phyloP scores from a whole-genome alignment of 305 asterid genomes.

The Fraxinus xanthoxyloides region DNA sequence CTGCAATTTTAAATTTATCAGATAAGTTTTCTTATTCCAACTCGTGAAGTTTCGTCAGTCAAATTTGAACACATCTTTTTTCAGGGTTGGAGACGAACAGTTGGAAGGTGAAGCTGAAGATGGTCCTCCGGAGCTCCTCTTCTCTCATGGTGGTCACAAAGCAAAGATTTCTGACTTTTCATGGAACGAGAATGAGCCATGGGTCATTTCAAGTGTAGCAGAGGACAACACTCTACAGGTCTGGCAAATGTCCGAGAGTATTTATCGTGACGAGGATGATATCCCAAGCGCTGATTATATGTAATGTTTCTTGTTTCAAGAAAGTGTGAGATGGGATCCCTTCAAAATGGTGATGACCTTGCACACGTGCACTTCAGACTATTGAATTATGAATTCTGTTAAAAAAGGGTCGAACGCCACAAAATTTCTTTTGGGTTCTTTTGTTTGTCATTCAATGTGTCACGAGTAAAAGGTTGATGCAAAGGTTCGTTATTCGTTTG shows the following conservation, averaged over 20 bases:
- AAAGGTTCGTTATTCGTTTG: neutral
- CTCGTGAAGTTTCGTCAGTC: neutral
- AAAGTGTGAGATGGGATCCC: neutral
- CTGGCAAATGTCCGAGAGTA: constrained; percentile 92
- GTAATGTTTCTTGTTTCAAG: constrained; percentile 2
- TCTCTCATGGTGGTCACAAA: constrained; percentile 95
- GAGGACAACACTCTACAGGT: constrained; percentile 85
- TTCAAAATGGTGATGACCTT: constrained; percentile 1
- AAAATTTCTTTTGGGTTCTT: neutral
- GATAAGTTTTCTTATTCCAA: neutral
- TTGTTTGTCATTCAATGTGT: neutral
- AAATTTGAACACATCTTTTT: neutral
- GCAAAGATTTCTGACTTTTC: constrained; percentile 91
- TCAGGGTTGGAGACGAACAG: constrained; percentile 93
- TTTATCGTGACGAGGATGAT: constrained; percentile 68
- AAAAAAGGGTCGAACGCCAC: neutral
- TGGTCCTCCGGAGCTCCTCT: constrained; percentile 92
- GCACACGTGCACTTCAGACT: neutral
- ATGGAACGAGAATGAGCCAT: constrained; percentile 80
- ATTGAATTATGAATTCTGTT: neutral
- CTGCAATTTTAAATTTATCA: neutral
- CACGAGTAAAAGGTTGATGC: neutral
- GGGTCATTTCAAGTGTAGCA: constrained; percentile 95
- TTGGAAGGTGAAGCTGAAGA: constrained; percentile 99
- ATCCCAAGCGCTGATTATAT: constrained; percentile 24